These are phyloP conservation scores for Saksenaea vasiformis DNA, from an alignment of 371 early-diverging fungal species.

Conservation along the genomic window DNA sequence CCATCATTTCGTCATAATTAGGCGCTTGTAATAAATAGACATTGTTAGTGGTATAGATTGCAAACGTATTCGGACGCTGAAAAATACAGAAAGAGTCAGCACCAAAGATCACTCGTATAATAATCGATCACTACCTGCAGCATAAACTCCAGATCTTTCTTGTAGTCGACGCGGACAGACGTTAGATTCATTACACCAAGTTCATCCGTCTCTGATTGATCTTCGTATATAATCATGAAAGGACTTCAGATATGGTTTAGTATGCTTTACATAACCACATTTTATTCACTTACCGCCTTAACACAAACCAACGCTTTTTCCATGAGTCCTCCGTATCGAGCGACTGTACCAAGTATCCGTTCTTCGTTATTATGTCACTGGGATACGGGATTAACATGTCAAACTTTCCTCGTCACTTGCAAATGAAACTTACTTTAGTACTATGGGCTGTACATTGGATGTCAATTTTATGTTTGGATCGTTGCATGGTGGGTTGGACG, in stretches of 20 bases:
- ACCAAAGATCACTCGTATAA: neutral
- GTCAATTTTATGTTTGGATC: constrained; percentile 3
- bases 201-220: constrained; percentile 63
- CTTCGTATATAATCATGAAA: constrained; percentile 75
- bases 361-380: constrained; percentile 56
- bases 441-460: constrained; percentile 17
- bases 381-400: neutral
- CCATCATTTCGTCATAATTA: constrained; percentile 64
- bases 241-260: constrained; percentile 48
- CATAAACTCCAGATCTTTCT: constrained; percentile 55
- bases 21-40: constrained; percentile 75
- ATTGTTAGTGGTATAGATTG: constrained; percentile 74
- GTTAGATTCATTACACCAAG: constrained; percentile 72
- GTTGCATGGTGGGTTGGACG: neutral
- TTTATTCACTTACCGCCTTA: constrained; percentile 31
- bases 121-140: constrained; percentile 22
- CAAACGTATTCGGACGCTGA: constrained; percentile 70
- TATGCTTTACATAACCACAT: neutral
- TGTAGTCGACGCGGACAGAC: constrained; percentile 67
- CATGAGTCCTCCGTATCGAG: constrained; percentile 33
- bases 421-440: constrained; percentile 26
- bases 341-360: constrained; percentile 53
- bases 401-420: neutral
- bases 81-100: neutral
- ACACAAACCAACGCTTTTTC: constrained; percentile 41